phyloP scores from a whole-genome alignment of 768 basidiomycete genomes.

The Bullera alba region DNA sequence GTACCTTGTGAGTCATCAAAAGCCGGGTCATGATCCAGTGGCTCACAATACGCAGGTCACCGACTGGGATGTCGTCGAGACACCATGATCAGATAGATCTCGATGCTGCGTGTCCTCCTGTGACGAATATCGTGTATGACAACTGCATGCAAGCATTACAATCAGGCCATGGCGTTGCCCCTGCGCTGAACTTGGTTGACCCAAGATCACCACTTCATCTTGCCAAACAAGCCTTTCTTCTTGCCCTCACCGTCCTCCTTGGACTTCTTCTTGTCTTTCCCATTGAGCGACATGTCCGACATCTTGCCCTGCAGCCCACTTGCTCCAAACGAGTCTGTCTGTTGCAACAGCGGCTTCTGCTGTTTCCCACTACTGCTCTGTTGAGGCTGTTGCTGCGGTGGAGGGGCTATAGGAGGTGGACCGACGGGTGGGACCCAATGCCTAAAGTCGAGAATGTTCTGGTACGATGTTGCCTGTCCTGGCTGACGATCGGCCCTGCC shows the following conservation, averaged over 20 bases:
- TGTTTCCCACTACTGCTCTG: neutral
- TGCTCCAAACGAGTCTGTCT: neutral
- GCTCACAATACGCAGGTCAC: constrained; percentile 21
- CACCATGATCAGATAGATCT: too few relatives aligned
- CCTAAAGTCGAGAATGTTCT: constrained; percentile 41
- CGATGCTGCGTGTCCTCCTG: too few relatives aligned
- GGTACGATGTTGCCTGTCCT: constrained; percentile 30
- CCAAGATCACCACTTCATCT: constrained; percentile 21
- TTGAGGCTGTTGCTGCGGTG: constrained; percentile 8
- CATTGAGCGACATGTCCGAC: too few relatives aligned
- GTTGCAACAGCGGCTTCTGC: neutral
- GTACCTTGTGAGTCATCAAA: constrained; percentile 42
- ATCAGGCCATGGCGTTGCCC: too few relatives aligned
- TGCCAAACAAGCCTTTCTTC: constrained; percentile 23
- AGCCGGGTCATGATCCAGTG: too few relatives aligned
- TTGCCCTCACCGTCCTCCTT: constrained; percentile 8
- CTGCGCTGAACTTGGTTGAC: too few relatives aligned
- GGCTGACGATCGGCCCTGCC: constrained; percentile 21
- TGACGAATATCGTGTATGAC: too few relatives aligned
- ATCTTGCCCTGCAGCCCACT: neutral
- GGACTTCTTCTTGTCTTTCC: neutral
- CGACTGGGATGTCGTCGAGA: constrained; percentile 48
- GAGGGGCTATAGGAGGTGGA: constrained; percentile 38
- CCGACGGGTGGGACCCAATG: constrained; percentile 45
- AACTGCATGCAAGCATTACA: too few relatives aligned